Evolutionary conservation across 2,329 filamentous ascomycete genomes (phyloP).

Genomic region (Trichoderma semiorbis): DNA sequence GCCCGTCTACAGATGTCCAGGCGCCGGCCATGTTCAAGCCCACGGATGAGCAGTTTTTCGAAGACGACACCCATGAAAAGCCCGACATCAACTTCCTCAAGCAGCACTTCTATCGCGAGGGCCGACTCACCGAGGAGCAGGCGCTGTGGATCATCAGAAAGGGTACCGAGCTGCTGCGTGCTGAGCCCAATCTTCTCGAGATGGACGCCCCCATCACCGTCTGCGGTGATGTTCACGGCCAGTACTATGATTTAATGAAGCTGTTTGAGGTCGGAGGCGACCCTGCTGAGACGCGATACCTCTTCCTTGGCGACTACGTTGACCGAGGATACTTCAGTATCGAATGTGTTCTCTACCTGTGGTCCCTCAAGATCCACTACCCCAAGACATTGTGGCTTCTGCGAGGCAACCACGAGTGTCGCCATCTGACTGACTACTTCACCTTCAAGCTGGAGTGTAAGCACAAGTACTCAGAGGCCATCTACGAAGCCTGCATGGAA

Average conservation of each 20-base stretch:
- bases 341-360: constrained; percentile 96
- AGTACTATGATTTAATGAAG: constrained; percentile 99
- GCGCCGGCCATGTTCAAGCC: constrained; percentile 91
- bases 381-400: constrained; percentile 96
- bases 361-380: constrained; percentile 98
- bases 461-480: constrained; percentile 95
- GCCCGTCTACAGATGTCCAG: constrained; percentile 74
- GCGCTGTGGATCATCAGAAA: constrained; percentile 90
- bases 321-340: constrained; percentile 99
- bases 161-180: constrained; percentile 80
- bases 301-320: constrained; percentile 97
- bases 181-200: constrained; percentile 93
- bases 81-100: constrained; percentile 93
- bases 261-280: constrained; percentile 97
- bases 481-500: constrained; percentile 98
- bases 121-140: constrained; percentile 93
- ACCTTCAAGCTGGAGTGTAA: constrained; percentile 99
- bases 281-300: constrained; percentile 90
- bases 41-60: constrained; percentile 91
- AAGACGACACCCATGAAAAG: constrained; percentile 79
- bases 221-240: constrained; percentile 95
- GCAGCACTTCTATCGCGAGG: constrained; percentile 97
- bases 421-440: constrained; percentile 99
- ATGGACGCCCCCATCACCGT: constrained; percentile 99
- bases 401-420: constrained; percentile 96